Evolutionary conservation across 169 alveolate species (phyloP).

Genomic region (Eimeria acervulina): DNA sequence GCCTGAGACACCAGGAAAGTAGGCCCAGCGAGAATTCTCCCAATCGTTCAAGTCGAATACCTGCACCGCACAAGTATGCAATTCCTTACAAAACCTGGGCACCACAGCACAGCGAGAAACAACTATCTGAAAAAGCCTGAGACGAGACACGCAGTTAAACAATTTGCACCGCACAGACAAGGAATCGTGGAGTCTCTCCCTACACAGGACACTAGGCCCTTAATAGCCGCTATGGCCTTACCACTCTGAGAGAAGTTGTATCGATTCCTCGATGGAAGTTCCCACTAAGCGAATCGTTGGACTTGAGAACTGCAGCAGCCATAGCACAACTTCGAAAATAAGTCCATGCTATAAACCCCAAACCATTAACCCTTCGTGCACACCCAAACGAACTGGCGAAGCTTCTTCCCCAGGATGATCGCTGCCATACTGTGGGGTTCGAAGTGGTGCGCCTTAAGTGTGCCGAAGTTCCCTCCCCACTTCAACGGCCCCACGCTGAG

Average conservation of each 20-base stretch:
- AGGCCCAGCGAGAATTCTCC: conserved; percentile 78
- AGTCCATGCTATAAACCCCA: too few relatives aligned
- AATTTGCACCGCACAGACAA: not conserved
- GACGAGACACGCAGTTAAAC: not conserved
- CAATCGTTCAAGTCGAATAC: conserved; percentile 79
- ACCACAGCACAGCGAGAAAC: not conserved
- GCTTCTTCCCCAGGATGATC: not conserved
- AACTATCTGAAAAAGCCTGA: not conserved
- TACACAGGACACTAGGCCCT: not conserved
- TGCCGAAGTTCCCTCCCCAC: conserved; percentile 82
- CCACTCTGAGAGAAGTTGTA: conserved; percentile 63
- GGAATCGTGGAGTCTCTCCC: too few relatives aligned
- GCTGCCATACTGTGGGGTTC: conserved; percentile 76
- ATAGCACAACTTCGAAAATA: not conserved
- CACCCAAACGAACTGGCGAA: not conserved
- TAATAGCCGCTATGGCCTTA: not conserved
- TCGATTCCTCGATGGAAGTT: conserved; percentile 62
- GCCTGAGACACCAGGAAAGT: conserved; percentile 84
- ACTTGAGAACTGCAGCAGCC: conserved; percentile 35
- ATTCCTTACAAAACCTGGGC: not conserved
- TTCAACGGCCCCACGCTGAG: conserved; percentile 67
- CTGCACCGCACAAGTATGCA: conserved; percentile 7
- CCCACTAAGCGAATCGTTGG: conserved; percentile 49
- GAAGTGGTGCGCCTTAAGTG: conserved; percentile 76
- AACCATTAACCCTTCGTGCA: not conserved